These are phyloP conservation scores for Arthrinium phaeospermum DNA, from an alignment of 2,329 filamentous ascomycete genomes.

Conservation along the genomic window DNA sequence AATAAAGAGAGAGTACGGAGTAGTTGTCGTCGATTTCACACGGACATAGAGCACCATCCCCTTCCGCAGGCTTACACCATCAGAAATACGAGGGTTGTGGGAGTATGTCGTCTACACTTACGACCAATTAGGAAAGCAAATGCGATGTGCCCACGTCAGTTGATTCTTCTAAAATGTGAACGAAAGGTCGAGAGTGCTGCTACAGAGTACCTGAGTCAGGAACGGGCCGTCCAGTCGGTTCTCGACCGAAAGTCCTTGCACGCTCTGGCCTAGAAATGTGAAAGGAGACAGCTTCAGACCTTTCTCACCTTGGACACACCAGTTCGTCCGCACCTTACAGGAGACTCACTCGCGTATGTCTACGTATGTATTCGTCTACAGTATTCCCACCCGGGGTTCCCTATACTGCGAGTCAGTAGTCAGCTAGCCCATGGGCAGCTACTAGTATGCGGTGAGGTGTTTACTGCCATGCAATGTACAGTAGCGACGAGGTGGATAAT, in stretches of 20 bases:
- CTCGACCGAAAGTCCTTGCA: not conserved
- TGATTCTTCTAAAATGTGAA: not conserved
- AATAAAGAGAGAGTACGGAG: not conserved
- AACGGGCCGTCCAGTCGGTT: not conserved
- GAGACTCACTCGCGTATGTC: not conserved
- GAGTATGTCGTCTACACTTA: not conserved
- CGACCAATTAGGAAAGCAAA: not conserved
- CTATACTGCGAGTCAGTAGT: conserved; percentile 1
- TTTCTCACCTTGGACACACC: not conserved
- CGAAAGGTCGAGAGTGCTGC: not conserved
- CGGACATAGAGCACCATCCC: not conserved
- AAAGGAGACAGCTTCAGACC: not conserved
- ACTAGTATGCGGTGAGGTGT: not conserved
- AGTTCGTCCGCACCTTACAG: not conserved
- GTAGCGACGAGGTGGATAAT: conserved; percentile 9
- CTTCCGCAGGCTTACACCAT: not conserved
- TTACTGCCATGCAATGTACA: not conserved
- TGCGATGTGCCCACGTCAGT: not conserved
- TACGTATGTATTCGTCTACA: not conserved
- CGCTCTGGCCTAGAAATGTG: not conserved
- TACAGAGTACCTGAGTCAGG: not conserved
- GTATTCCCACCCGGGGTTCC: not conserved
- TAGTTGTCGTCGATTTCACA: not conserved
- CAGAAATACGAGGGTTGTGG: not conserved
- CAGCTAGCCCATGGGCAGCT: not conserved